Conservation (phyloP, 768 basidiomycete genomes). For the Tulasnella sp. region DNA sequence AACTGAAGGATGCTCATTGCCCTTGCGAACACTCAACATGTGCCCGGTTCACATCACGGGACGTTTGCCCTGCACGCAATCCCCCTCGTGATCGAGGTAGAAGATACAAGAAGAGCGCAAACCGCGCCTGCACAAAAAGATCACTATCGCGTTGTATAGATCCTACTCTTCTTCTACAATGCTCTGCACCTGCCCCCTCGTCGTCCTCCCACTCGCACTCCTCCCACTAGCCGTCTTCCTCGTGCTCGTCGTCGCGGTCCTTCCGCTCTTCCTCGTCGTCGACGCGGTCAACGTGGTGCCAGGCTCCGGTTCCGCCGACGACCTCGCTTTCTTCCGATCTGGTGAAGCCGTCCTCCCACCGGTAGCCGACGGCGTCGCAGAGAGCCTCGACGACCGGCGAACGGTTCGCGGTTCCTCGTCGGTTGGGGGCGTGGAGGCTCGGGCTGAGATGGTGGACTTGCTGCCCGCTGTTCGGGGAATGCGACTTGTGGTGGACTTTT, state of each 20-base stretch:
- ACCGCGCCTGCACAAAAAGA: no score
- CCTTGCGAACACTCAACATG: no score
- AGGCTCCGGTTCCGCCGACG: not conserved
- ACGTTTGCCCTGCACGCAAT: no score
- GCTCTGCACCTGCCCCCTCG: not conserved
- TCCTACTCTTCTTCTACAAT: not conserved
- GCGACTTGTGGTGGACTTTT: not conserved
- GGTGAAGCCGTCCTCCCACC: not conserved
- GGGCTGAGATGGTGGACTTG: not conserved
- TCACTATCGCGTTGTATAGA: no score
- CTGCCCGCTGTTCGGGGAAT: not conserved
- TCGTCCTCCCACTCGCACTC: not conserved
- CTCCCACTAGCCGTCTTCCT: not conserved
- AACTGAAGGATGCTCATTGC: no score
- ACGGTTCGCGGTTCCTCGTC: not conserved
- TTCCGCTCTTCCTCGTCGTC: not conserved
- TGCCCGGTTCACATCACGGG: no score
- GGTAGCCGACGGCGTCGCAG: slow-evolving; percentile 1
- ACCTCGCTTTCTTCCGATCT: not conserved
- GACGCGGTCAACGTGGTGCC: not conserved
- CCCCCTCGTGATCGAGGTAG: no score
- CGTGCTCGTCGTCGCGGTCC: not conserved
- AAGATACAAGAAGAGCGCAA: no score
- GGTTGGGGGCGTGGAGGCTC: not conserved
- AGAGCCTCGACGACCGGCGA: slow-evolving; percentile 18